Percentiles rank a stretch among this genome's conserved stretches.
Evolutionary conservation across 345 rosid species (phyloP).

Genomic region (Zanthoxylum bungeanum): DNA sequence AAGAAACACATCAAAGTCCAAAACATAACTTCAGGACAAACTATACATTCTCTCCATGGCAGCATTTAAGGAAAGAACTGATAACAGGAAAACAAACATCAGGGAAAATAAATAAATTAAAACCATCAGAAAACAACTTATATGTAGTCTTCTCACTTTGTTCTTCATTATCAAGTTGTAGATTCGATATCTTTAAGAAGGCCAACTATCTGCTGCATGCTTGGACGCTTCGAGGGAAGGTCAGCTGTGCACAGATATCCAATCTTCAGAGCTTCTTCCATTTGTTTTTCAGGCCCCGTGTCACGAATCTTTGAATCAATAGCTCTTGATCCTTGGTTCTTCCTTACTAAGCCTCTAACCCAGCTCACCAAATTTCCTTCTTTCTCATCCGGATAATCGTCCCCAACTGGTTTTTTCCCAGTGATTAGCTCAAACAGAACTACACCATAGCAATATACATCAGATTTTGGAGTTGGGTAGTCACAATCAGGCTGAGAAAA

Average conservation of each 20-base stretch:
- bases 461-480: constrained; percentile 72
- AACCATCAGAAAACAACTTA: constrained; percentile 9
- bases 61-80: too few relatives aligned
- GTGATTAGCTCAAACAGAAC: constrained; percentile 80
- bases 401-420: constrained; percentile 69
- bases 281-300: constrained; percentile 57
- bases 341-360: constrained; percentile 72
- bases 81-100: too few relatives aligned
- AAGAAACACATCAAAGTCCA: too few relatives aligned
- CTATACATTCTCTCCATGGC: too few relatives aligned
- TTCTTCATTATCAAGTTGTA: constrained; percentile 24
- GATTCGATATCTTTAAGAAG: constrained; percentile 93
- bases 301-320: constrained; percentile 74
- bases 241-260: constrained; percentile 93
- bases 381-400: constrained; percentile 70
- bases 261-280: constrained; percentile 86
- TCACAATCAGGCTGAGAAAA: constrained; percentile 53
- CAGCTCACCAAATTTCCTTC: constrained; percentile 58
- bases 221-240: constrained; percentile 82
- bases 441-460: constrained; percentile 89
- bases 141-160: constrained; percentile 16
- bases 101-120: too few relatives aligned
- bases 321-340: constrained; percentile 54
- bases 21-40: too few relatives aligned
- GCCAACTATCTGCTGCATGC: constrained; percentile 95